Conservation (phyloP, 2,329 filamentous ascomycete species). For the Pseudocercospora vitis region DNA sequence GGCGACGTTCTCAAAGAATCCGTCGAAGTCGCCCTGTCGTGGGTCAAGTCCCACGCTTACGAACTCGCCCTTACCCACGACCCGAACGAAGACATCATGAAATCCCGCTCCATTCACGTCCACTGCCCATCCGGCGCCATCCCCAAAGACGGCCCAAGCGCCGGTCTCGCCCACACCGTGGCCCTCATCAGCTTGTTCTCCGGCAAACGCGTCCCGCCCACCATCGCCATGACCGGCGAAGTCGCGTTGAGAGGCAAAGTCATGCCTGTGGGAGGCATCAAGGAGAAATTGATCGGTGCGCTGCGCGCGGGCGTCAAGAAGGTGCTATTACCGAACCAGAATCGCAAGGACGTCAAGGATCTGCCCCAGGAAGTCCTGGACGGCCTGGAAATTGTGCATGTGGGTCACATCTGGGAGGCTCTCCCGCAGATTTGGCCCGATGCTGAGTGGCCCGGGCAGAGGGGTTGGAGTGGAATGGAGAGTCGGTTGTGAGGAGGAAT, state of each 20-base stretch:
- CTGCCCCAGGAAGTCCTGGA: slow-evolving; percentile 85
- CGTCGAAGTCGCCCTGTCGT: slow-evolving; percentile 91
- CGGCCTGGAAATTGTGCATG: slow-evolving; percentile 83
- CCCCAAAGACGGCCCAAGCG: slow-evolving; percentile 82
- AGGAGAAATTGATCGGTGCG: slow-evolving; percentile 96
- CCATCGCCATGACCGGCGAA: slow-evolving; percentile 89
- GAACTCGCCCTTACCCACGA: slow-evolving; percentile 81
- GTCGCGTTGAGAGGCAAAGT: slow-evolving; percentile 82
- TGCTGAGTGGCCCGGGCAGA: slow-evolving; percentile 75
- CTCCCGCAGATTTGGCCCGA: slow-evolving; percentile 91
- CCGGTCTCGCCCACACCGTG: slow-evolving; percentile 90
- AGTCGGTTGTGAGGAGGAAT: slow-evolving; percentile 65
- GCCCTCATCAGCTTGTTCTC: slow-evolving; percentile 89
- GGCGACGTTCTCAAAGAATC: slow-evolving; percentile 96
- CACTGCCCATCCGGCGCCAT: slow-evolving; percentile 94
- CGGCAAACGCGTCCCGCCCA: slow-evolving; percentile 80
- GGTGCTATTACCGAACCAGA: slow-evolving; percentile 81
- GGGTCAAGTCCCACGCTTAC: slow-evolving; percentile 95
- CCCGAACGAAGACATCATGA: slow-evolving; percentile 90
- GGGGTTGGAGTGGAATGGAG: slow-evolving; percentile 66
- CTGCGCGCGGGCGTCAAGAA: slow-evolving; percentile 91
- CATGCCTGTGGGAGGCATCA: slow-evolving; percentile 93
- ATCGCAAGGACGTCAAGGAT: slow-evolving; percentile 89
- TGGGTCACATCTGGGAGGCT: slow-evolving; percentile 92
- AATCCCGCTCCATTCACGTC: slow-evolving; percentile 87